Percentiles rank a stretch among this genome's conserved stretches.
These are phyloP conservation scores for Hypoxylon sp. DNA, from an alignment of 2,329 filamentous ascomycete species.

Conservation along the genomic window DNA sequence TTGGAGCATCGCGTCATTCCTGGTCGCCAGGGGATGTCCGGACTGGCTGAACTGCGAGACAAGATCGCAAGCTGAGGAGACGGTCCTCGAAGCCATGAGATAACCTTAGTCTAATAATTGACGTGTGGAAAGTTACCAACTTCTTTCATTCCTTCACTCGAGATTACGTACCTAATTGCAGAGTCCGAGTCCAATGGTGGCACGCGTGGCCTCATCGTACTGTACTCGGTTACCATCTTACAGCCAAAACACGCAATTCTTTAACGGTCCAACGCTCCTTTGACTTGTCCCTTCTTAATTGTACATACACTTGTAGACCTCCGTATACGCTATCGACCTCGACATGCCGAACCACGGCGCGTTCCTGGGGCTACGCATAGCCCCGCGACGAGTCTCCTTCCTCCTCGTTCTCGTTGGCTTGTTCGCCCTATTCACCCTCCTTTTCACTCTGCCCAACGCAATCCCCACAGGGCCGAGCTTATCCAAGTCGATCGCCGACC, in stretches of 20 bases:
- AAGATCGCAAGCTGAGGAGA: conserved; percentile 22
- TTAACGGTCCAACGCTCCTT: conserved; percentile 16
- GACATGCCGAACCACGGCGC: conserved; percentile 64
- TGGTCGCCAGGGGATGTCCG: conserved; percentile 38
- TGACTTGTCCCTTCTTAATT: conserved; percentile 22
- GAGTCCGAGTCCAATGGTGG: conserved; percentile 8
- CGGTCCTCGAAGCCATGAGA: conserved; percentile 31
- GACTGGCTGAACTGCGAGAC: conserved; percentile 16
- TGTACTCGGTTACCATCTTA: conserved; percentile 8
- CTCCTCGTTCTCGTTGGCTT: conserved; percentile 67
- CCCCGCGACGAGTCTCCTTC: conserved; percentile 67
- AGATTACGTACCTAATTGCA: conserved; percentile 15
- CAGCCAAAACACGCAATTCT: conserved; percentile 12
- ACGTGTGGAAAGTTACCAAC: conserved; percentile 18
- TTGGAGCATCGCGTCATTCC: conserved; percentile 16
- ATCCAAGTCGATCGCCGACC: conserved; percentile 64
- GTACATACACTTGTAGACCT: conserved; percentile 14
- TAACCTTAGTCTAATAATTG: conserved; percentile 30
- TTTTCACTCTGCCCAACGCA: conserved; percentile 66
- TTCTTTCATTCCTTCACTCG: conserved; percentile 36
- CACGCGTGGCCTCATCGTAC: conserved; percentile 31
- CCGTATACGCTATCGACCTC: conserved; percentile 17
- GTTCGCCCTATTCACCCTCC: conserved; percentile 68
- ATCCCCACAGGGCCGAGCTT: conserved; percentile 65
- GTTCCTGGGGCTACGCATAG: conserved; percentile 65